phyloP scores from a whole-genome alignment of 257 asterid species.

The Solanum bukasovii region DNA sequence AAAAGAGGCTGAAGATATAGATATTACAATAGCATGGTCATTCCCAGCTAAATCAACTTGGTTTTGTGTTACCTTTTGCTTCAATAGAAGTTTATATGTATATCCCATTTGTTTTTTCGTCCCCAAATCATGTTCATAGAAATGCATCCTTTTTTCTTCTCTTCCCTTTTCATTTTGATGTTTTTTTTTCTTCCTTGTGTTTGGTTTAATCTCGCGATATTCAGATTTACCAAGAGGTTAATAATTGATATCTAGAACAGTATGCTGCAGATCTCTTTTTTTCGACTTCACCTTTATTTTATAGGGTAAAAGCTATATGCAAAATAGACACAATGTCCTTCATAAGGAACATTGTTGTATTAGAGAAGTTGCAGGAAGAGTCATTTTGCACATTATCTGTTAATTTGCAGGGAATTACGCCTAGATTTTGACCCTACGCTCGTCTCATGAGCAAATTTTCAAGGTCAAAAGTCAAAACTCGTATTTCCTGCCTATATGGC shows the following conservation, averaged over 20 bases:
- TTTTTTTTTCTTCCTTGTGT: not conserved
- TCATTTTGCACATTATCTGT: not conserved
- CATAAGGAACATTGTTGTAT: not conserved
- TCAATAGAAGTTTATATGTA: not conserved
- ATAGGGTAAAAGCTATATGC: not conserved
- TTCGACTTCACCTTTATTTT: not conserved
- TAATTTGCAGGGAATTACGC: not conserved
- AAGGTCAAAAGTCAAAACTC: not conserved
- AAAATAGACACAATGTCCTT: not conserved
- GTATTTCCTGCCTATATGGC: not conserved
- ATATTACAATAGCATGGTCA: not conserved
- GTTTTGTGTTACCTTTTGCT: not conserved
- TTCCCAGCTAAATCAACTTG: not conserved
- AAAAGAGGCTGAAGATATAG: conserved; percentile 51
- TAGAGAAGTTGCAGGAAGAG: not conserved
- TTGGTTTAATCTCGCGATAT: not conserved
- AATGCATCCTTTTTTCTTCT: not conserved
- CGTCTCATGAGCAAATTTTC: not conserved
- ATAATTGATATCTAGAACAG: not conserved
- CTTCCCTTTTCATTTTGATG: not conserved
- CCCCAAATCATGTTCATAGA: not conserved
- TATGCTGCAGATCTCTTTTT: not conserved
- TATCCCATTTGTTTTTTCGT: not conserved
- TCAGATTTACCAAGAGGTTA: not conserved
- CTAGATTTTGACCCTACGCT: not conserved